Evolutionary conservation across 2,329 filamentous ascomycete species (phyloP).

Genomic region (Curvularia eragrostidis): DNA sequence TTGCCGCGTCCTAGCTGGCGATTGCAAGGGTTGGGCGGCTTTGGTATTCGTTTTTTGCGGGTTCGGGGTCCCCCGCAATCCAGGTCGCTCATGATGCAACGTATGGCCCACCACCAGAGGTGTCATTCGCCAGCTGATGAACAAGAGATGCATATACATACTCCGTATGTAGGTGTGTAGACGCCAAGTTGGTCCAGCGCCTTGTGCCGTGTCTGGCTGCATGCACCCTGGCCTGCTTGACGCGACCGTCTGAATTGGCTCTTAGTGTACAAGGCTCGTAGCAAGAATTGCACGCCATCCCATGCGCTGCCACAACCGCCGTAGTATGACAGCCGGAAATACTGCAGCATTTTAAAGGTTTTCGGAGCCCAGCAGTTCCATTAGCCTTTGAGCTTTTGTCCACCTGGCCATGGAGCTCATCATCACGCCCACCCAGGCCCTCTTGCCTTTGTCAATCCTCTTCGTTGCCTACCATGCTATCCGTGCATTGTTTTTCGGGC

Average conservation of each 20-base stretch:
- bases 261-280: neutral
- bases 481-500: constrained; percentile 15
- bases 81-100: neutral
- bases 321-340: neutral
- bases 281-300: neutral
- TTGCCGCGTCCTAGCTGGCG: neutral
- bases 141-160: neutral
- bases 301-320: neutral
- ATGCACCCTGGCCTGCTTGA: constrained; percentile 1
- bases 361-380: neutral
- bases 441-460: constrained; percentile 20
- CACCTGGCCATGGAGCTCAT: constrained; percentile 18
- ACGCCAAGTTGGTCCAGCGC: neutral
- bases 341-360: constrained; percentile 3
- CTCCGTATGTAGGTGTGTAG: too few species aligned
- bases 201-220: constrained; percentile 3
- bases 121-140: neutral
- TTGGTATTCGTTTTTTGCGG: neutral
- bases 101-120: neutral
- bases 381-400: neutral
- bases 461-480: constrained; percentile 20
- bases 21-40: neutral
- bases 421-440: constrained; percentile 23
- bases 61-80: neutral
- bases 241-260: constrained; percentile 1